Evolutionary conservation across 1,284 basidiomycete species (phyloP).

Genomic region (Phaffia rhodozyma): DNA sequence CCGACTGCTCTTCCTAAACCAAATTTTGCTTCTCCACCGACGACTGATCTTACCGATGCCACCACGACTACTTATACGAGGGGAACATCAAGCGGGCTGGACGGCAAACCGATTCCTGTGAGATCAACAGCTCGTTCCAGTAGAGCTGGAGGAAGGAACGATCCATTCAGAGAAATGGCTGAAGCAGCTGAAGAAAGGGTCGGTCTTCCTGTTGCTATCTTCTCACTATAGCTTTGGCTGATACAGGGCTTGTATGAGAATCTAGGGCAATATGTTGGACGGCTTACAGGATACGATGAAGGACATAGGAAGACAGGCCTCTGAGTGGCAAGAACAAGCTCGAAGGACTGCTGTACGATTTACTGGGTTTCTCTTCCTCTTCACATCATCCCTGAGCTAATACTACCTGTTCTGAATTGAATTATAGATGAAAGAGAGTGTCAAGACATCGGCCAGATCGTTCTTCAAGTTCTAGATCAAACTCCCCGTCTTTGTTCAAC

Average conservation of each 20-base stretch:
- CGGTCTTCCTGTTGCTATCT: not conserved
- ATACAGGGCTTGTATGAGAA: not conserved
- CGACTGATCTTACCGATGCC: slow-evolving; percentile 20
- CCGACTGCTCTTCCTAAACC: slow-evolving; percentile 26
- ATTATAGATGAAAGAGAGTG: slow-evolving; percentile 30
- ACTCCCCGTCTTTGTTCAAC: not conserved
- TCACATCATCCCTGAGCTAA: not conserved
- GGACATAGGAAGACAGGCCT: slow-evolving; percentile 26
- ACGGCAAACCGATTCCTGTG: not conserved
- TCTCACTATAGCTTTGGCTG: not conserved
- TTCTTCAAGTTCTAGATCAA: slow-evolving; percentile 8
- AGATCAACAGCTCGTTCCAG: not conserved
- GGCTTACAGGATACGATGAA: slow-evolving; percentile 26
- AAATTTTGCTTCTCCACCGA: slow-evolving; percentile 26
- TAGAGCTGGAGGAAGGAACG: slow-evolving; percentile 26
- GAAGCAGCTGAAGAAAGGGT: slow-evolving; percentile 26
- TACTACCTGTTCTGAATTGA: not conserved
- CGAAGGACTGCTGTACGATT: slow-evolving; percentile 28
- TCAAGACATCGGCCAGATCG: slow-evolving; percentile 30
- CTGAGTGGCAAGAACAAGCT: slow-evolving; percentile 28
- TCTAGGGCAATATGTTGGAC: slow-evolving; percentile 18
- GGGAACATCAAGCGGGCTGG: slow-evolving; percentile 23
- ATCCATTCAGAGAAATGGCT: slow-evolving; percentile 33
- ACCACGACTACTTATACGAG: slow-evolving; percentile 20
- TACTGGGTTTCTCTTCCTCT: not conserved